Conservation (phyloP, 176 grass and related monocot genomes). For the Leersia perrieri region DNA sequence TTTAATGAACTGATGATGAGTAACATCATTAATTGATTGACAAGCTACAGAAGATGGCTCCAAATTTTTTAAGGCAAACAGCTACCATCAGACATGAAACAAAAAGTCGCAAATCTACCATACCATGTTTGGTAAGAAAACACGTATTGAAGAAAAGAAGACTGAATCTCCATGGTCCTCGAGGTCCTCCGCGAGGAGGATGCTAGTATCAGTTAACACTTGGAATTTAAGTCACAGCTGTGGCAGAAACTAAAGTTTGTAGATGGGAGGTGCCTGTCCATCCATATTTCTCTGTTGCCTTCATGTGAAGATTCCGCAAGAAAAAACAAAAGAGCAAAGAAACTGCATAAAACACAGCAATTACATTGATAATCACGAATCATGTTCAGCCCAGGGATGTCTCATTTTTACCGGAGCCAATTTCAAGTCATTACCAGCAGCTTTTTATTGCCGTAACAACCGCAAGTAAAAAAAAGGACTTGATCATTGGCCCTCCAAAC, state of each 20-base stretch:
- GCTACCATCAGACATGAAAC: not conserved
- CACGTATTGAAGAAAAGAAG: not conserved
- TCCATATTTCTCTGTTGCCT: slow-evolving; percentile 14
- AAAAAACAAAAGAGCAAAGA: not conserved
- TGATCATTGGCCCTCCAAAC: not conserved
- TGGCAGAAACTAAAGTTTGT: slow-evolving; percentile 30
- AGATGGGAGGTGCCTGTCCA: slow-evolving; percentile 34
- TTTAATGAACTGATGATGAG: not conserved
- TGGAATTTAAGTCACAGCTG: slow-evolving; percentile 21
- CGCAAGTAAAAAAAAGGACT: not conserved
- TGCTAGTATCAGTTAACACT: slow-evolving; percentile 25
- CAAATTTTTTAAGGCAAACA: not conserved
- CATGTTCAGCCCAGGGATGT: not conserved
- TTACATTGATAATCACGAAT: not conserved
- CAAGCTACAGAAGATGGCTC: slow-evolving; percentile 16
- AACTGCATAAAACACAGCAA: not conserved
- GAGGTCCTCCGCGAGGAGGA: slow-evolving; percentile 2
- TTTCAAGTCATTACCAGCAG: not conserved
- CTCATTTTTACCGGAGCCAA: not conserved
- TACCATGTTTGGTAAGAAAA: slow-evolving; percentile 34
- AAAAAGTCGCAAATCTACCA: slow-evolving; percentile 4
- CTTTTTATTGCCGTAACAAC: not conserved
- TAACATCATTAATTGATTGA: not conserved
- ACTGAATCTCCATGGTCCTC: slow-evolving; percentile 12
- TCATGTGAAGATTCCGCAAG: slow-evolving; percentile 41